Evolutionary conservation across 345 rosid genomes (phyloP).

Genomic region (Litchi chinensis): DNA sequence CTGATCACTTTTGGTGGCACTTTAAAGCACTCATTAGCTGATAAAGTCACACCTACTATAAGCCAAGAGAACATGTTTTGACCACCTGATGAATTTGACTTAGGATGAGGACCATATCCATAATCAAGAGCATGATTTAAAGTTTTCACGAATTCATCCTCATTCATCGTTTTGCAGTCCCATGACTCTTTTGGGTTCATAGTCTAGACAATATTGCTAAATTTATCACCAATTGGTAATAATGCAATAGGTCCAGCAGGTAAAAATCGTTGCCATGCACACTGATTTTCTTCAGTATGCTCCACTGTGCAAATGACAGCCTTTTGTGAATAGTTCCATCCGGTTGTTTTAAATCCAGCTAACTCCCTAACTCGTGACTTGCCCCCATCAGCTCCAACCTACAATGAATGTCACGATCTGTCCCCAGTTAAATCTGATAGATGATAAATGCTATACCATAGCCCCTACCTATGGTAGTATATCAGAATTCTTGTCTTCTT

Average conservation of each 20-base stretch:
- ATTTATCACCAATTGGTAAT: constrained; percentile 80
- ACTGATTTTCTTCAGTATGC: constrained; percentile 60
- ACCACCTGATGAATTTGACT: constrained; percentile 41
- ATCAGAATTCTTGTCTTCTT: neutral
- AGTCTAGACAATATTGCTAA: constrained; percentile 95
- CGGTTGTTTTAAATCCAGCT: constrained; percentile 77
- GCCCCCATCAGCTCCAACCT: constrained; percentile 96
- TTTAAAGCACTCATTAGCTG: constrained; percentile 65
- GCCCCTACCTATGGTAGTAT: neutral
- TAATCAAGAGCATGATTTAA: constrained; percentile 78
- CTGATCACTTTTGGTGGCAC: constrained; percentile 76
- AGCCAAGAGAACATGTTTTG: constrained; percentile 61
- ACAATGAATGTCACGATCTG: constrained; percentile 26
- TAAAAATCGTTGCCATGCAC: constrained; percentile 96
- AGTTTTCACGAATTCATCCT: constrained; percentile 72
- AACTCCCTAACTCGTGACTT: constrained; percentile 88
- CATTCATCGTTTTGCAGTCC: constrained; percentile 68
- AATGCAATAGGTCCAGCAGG: constrained; percentile 94
- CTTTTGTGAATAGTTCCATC: constrained; percentile 91
- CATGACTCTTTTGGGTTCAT: constrained; percentile 78
- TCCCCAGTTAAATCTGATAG: neutral
- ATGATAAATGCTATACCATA: neutral
- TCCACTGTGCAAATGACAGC: constrained; percentile 94
- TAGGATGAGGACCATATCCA: constrained; percentile 86
- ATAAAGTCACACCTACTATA: constrained; percentile 40